phyloP scores from a whole-genome alignment of 2,329 filamentous ascomycete genomes.

The Neopestalotiopsis clavispora region DNA sequence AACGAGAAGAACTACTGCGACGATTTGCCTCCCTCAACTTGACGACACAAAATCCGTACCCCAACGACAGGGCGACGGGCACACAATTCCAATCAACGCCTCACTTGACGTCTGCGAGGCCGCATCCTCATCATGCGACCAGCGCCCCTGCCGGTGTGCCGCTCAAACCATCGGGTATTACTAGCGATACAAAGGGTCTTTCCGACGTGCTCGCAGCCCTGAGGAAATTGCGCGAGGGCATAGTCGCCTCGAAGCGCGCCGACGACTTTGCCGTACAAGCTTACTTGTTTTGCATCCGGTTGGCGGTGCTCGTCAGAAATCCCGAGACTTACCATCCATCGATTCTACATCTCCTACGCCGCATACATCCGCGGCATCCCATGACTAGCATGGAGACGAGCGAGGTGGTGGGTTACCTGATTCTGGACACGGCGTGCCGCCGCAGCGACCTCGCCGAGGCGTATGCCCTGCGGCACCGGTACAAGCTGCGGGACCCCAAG shows the following conservation, averaged over 20 bases:
- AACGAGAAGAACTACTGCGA: conserved; percentile 73
- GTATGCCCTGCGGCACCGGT: conserved; percentile 66
- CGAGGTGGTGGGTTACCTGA: conserved; percentile 80
- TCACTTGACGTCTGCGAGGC: conserved; percentile 25
- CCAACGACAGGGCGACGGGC: background rate
- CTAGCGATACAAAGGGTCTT: conserved; percentile 65
- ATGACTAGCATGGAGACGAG: conserved; percentile 74
- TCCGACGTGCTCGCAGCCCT: conserved; percentile 80
- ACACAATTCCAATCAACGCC: conserved; percentile 12
- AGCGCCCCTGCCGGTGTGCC: conserved; percentile 16
- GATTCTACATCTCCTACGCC: conserved; percentile 76
- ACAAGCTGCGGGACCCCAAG: conserved; percentile 67
- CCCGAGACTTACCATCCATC: conserved; percentile 91
- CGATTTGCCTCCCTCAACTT: conserved; percentile 72
- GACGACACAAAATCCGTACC: conserved; percentile 26
- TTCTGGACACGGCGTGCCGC: conserved; percentile 89
- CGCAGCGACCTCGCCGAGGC: conserved; percentile 77
- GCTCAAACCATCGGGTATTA: conserved; percentile 16
- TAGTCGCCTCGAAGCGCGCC: conserved; percentile 76
- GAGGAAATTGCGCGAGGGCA: conserved; percentile 88
- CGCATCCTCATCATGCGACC: conserved; percentile 22
- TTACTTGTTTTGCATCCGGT: conserved; percentile 89
- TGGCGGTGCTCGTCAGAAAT: conserved; percentile 80
- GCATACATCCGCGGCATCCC: conserved; percentile 70
- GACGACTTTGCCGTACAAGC: conserved; percentile 86